Evolutionary conservation across 352 stramenopile genomes (phyloP).

Genomic region (Globisporangium viniferum): DNA sequence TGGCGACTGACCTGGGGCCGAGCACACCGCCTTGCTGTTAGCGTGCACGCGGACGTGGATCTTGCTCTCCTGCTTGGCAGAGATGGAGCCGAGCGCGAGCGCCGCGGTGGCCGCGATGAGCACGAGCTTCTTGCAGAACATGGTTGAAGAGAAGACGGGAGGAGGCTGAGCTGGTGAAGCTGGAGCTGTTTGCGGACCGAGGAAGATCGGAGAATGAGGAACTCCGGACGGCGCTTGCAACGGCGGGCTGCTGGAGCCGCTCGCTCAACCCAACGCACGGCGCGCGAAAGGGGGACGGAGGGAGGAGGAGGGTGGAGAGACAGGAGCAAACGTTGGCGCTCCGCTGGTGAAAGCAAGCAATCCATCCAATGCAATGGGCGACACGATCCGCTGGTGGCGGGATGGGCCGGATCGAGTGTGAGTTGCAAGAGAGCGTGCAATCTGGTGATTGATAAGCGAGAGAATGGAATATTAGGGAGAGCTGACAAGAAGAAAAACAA

Average conservation of each 20-base stretch:
- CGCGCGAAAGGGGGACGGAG: too few relatives aligned
- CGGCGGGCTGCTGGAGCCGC: neutral
- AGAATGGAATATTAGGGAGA: too few relatives aligned
- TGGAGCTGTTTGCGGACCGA: constrained; percentile 1
- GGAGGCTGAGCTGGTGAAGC: neutral
- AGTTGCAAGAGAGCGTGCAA: too few relatives aligned
- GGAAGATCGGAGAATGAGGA: neutral
- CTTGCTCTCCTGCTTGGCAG: neutral
- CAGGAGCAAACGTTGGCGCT: too few relatives aligned
- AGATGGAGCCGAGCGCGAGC: constrained; percentile 9
- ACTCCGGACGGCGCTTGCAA: neutral
- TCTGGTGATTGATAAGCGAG: too few relatives aligned
- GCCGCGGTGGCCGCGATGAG: constrained; percentile 22
- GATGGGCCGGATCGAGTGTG: too few relatives aligned
- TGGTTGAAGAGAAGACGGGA: neutral
- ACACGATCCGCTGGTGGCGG: too few relatives aligned
- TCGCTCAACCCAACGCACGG: neutral
- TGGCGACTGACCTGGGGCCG: neutral
- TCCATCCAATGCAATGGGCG: too few relatives aligned
- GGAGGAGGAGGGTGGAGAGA: neutral
- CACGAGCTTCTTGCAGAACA: constrained; percentile 28
- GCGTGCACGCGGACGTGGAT: constrained; percentile 2
- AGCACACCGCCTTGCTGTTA: neutral
- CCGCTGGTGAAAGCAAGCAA: too few relatives aligned
- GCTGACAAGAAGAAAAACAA: too few relatives aligned